These are phyloP conservation scores for Aspergillus asperescens DNA, from an alignment of 495 filamentous ascomycete genomes.

Conservation along the genomic window DNA sequence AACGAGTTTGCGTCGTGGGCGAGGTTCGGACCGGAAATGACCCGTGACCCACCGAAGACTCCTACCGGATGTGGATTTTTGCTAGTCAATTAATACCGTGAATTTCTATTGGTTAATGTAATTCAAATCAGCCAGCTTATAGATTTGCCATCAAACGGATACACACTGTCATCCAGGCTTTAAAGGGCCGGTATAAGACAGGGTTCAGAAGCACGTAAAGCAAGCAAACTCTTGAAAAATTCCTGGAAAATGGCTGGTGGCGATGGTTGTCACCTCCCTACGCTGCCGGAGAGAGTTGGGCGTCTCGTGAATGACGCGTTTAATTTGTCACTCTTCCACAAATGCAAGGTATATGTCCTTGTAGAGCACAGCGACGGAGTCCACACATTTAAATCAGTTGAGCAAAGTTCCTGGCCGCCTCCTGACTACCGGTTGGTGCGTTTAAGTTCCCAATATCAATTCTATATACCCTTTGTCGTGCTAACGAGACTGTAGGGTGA, in stretches of 20 bases:
- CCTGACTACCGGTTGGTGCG: not conserved
- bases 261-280: not conserved
- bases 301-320: not conserved
- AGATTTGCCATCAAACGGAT: not conserved
- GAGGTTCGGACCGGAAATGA: not conserved
- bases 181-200: not conserved
- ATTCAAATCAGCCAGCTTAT: not conserved
- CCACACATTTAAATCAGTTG: conserved; percentile 6
- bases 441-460: not conserved
- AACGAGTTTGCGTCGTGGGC: conserved; percentile 1
- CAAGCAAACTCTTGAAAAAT: too few species aligned
- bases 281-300: not conserved
- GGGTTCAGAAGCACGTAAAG: not conserved
- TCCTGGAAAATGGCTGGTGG: not conserved
- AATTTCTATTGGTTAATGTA: not conserved
- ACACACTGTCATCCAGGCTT: not conserved
- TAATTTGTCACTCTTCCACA: not conserved
- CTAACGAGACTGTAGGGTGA: not conserved
- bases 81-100: not conserved
- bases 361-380: not conserved
- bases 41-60: not conserved
- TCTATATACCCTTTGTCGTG: not conserved
- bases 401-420: conserved; percentile 3
- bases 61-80: not conserved
- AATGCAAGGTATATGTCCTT: conserved; percentile 3